Percentiles rank a stretch among this genome's conserved stretches.
Conservation (phyloP, 768 basidiomycete genomes). For the Filobasidium floriforme region DNA sequence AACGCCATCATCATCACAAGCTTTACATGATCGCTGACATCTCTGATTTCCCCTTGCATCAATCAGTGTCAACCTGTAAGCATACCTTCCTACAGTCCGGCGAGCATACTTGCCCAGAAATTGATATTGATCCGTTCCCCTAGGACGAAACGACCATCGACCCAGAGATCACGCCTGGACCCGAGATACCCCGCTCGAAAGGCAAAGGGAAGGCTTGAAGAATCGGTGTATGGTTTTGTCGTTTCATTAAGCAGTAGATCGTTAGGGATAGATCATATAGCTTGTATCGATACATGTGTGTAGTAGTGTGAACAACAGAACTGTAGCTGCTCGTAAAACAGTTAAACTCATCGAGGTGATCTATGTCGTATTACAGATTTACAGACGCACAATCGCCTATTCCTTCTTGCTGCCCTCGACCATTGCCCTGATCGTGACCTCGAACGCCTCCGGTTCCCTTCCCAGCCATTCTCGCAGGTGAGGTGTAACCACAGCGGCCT, state of each 20-base stretch:
- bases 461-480: conserved; percentile 12
- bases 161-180: conserved; percentile 10
- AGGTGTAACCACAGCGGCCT: conserved; percentile 13
- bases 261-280: no score
- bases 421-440: conserved; percentile 9
- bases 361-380: no score
- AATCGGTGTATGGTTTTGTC: no score
- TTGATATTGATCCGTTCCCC: background rate
- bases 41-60: background rate
- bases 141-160: conserved; percentile 25
- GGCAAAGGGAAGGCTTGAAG: background rate
- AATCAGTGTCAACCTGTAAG: conserved; percentile 3
- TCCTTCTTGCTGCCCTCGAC: background rate
- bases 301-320: background rate
- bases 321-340: background rate
- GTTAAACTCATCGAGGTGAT: no score
- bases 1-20: no score
- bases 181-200: background rate
- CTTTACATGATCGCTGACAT: background rate
- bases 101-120: background rate
- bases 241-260: no score
- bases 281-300: no score
- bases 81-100: background rate
- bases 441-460: conserved; percentile 21
- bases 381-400: no score